Conservation (phyloP, 1,284 basidiomycete genomes). For the Xerocomus cyaneibrunnescens region DNA sequence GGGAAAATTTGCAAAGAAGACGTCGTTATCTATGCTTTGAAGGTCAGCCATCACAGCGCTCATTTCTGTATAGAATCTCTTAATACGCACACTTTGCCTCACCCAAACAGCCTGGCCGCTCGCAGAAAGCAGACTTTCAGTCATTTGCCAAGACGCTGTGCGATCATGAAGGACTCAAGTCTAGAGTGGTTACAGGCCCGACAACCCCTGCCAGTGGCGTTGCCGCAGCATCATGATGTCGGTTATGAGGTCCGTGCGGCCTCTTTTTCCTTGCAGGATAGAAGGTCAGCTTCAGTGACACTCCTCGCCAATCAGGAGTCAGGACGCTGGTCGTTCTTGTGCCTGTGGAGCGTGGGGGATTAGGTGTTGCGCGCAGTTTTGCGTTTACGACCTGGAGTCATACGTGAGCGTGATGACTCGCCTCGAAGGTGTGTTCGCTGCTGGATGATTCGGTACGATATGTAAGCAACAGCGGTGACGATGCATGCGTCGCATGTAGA, state of each 20-base stretch:
- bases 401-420: conserved; percentile 1
- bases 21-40: conserved; percentile 42
- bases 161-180: conserved; percentile 30
- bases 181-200: conserved; percentile 4
- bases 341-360: conserved; percentile 19
- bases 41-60: conserved; percentile 29
- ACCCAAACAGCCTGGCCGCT: conserved; percentile 46
- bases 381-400: conserved; percentile 14
- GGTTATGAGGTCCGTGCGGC: neutral
- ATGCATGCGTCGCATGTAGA: conserved; percentile 3
- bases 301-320: conserved; percentile 15
- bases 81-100: neutral
- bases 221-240: conserved; percentile 17
- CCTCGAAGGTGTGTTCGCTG: neutral
- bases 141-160: conserved; percentile 47
- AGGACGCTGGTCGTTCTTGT: conserved; percentile 22
- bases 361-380: conserved; percentile 3
- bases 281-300: neutral
- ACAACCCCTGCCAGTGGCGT: neutral
- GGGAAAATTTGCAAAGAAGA: conserved; percentile 25
- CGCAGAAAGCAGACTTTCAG: conserved; percentile 49
- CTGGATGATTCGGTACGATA: conserved; percentile 21
- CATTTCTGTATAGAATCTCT: neutral
- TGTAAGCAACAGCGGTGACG: conserved; percentile 16
- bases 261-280: neutral